phyloP scores from a whole-genome alignment of 208 protist genomes.

The Angomonas ambiguus region DNA sequence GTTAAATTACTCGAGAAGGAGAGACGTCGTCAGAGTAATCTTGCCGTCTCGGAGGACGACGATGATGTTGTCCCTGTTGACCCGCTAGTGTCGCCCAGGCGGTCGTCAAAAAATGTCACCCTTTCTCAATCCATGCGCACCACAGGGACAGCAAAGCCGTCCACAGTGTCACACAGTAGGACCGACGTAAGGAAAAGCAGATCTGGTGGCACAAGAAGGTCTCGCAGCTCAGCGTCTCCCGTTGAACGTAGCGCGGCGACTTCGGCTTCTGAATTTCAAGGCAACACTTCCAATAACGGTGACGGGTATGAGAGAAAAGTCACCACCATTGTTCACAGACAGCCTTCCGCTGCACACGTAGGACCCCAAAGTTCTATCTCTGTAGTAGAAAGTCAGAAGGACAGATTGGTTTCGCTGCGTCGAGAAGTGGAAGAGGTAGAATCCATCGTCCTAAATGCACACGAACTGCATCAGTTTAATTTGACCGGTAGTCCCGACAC shows the following conservation, averaged over 20 bases:
- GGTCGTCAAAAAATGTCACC: neutral
- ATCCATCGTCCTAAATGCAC: slow-evolving; percentile 26
- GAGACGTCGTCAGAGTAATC: neutral
- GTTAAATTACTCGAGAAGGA: slow-evolving; percentile 12
- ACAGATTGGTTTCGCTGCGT: slow-evolving; percentile 24
- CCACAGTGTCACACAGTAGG: neutral
- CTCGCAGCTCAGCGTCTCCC: neutral
- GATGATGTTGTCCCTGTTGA: neutral
- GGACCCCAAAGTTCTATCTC: slow-evolving; percentile 28
- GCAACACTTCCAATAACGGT: neutral
- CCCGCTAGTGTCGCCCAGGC: neutral
- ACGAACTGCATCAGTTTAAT: slow-evolving; percentile 34
- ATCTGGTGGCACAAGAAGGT: neutral
- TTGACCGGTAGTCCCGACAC: slow-evolving; percentile 18
- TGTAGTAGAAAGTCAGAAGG: slow-evolving; percentile 21
- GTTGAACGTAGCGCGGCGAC: neutral
- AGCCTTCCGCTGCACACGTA: neutral
- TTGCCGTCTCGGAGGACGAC: neutral
- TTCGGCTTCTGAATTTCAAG: neutral
- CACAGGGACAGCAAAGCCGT: slow-evolving; percentile 1
- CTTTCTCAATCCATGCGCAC: neutral
- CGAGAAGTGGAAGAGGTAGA: slow-evolving; percentile 49
- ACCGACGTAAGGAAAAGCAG: neutral
- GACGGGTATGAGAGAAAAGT: neutral
- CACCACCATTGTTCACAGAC: neutral